These are phyloP conservation scores for Blastobotrys attinorum DNA, from an alignment of 805 yeast species.

Conservation along the genomic window DNA sequence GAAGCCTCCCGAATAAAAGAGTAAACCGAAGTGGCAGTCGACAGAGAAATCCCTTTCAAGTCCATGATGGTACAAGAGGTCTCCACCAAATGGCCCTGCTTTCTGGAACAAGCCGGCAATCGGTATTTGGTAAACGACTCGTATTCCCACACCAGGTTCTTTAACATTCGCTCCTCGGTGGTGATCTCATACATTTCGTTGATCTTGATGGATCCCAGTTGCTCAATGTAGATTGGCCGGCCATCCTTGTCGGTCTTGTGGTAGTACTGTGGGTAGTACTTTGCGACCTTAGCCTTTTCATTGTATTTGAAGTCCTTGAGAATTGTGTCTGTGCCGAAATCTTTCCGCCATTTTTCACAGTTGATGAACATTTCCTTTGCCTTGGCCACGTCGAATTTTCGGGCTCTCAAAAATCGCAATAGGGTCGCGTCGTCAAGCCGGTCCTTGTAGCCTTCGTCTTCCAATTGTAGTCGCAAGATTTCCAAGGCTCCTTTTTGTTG, in stretches of 20 bases:
- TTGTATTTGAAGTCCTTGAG: slow-evolving; percentile 80
- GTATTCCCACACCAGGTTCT: slow-evolving; percentile 95
- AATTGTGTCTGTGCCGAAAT: slow-evolving; percentile 79
- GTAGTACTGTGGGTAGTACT: slow-evolving; percentile 91
- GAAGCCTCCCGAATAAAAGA: slow-evolving; percentile 90
- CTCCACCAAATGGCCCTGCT: slow-evolving; percentile 69
- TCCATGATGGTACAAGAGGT: slow-evolving; percentile 96
- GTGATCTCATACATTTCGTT: slow-evolving; percentile 90
- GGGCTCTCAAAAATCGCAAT: slow-evolving; percentile 83
- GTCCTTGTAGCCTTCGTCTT: slow-evolving; percentile 57
- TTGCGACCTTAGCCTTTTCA: slow-evolving; percentile 88
- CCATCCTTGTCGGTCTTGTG: slow-evolving; percentile 97
- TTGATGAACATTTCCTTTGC: slow-evolving; percentile 76
- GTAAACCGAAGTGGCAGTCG: slow-evolving; percentile 77
- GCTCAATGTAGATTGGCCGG: slow-evolving; percentile 92
- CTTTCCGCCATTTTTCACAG: slow-evolving; percentile 89
- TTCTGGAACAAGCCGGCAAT: slow-evolving; percentile 90
- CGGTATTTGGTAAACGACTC: slow-evolving; percentile 80
- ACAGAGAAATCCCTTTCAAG: slow-evolving; percentile 84
- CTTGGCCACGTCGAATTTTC: slow-evolving; percentile 79
- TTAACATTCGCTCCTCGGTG: slow-evolving; percentile 90
- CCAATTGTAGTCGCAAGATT: slow-evolving; percentile 49
- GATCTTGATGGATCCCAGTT: slow-evolving; percentile 84
- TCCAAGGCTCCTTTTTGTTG: slow-evolving; percentile 56
- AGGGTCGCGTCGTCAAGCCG: slow-evolving; percentile 81